phyloP scores from a whole-genome alignment of 257 asterid genomes.

The Marsdenia floribunda region DNA sequence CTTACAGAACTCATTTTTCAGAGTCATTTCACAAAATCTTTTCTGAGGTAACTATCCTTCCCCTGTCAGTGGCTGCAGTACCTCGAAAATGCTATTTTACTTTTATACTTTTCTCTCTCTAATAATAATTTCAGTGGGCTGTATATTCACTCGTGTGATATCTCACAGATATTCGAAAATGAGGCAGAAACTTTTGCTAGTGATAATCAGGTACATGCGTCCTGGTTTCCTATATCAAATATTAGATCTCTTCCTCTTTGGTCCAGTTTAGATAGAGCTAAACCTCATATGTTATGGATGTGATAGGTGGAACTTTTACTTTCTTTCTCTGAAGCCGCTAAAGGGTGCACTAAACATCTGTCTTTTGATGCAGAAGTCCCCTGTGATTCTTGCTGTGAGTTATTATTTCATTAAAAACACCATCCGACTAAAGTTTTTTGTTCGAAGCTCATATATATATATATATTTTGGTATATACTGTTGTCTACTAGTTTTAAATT shows the following conservation, averaged over 20 bases:
- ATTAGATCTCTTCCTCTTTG: constrained; percentile 7
- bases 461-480: background rate
- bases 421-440: background rate
- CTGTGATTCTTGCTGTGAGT: constrained; percentile 85
- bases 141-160: constrained; percentile 15
- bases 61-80: background rate
- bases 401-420: background rate
- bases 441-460: too few relatives aligned
- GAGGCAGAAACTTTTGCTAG: constrained; percentile 42
- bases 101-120: background rate
- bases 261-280: constrained; percentile 9
- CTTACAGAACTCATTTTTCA: constrained; percentile 53
- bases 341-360: constrained; percentile 75
- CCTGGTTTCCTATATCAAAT: background rate
- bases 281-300: background rate
- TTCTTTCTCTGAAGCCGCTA: constrained; percentile 80
- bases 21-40: constrained; percentile 75
- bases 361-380: constrained; percentile 86
- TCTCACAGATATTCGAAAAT: constrained; percentile 69
- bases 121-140: constrained; percentile 13
- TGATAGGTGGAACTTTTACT: constrained; percentile 77
- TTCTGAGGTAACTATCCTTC: constrained; percentile 63
- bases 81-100: background rate
- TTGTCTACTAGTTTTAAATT: background rate
- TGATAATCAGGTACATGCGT: constrained; percentile 57